A percentile compares a stretch with the other conserved stretches of the same genome.
phyloP scores from a whole-genome alignment of 345 rosid species.

The Eucalyptus virginea region DNA sequence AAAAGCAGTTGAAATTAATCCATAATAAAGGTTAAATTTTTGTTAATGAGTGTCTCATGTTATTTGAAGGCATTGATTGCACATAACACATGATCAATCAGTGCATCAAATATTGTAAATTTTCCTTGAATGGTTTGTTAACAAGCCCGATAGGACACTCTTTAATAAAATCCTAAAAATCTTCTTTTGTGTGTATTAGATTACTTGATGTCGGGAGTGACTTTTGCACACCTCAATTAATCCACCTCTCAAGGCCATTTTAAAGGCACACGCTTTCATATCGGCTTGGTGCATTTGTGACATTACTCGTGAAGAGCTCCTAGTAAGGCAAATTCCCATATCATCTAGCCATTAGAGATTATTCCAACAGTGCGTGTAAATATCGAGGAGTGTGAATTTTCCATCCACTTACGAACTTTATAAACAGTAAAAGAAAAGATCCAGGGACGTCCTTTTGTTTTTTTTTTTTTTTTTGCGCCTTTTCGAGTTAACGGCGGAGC shows the following conservation, averaged over 20 bases:
- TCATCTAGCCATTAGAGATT: neutral
- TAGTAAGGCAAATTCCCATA: neutral
- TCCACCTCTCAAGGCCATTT: accelerated
- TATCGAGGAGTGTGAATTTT: neutral
- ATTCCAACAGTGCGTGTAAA: neutral
- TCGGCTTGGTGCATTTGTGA: neutral
- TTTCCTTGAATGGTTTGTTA: neutral
- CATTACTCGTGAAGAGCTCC: neutral
- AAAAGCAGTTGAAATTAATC: no score
- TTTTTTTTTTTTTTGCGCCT: no score
- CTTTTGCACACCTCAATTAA: neutral
- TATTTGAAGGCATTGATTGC: no score
- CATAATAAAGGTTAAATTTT: neutral
- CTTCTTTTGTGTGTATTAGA: accelerated
- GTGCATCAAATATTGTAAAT: accelerated
- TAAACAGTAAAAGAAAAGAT: no score
- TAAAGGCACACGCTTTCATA: accelerated
- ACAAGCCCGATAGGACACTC: no score
- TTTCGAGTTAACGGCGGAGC: no score
- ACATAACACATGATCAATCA: accelerated
- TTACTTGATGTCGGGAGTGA: accelerated
- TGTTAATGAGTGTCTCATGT: neutral
- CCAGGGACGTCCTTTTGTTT: neutral
- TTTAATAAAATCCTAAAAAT: neutral
- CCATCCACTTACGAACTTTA: neutral